These are phyloP conservation scores for Globisporangium cystogenes DNA, from an alignment of 352 stramenopile species.

Conservation along the genomic window DNA sequence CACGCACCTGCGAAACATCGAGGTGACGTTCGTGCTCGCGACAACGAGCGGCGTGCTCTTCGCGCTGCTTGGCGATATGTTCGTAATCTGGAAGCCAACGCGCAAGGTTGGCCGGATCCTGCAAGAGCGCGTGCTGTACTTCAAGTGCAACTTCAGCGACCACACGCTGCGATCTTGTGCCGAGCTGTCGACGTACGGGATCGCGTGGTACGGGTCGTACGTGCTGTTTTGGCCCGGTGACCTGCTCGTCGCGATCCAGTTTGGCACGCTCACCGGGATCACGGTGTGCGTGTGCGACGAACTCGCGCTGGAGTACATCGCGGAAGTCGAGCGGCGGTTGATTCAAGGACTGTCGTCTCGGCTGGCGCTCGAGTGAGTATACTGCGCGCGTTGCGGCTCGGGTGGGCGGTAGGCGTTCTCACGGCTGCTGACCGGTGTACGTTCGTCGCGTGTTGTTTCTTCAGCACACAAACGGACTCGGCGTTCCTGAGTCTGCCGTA, in stretches of 20 bases:
- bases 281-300: slow-evolving; percentile 64
- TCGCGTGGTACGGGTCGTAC: slow-evolving; percentile 64
- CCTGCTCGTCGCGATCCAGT: slow-evolving; percentile 67
- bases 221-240: slow-evolving; percentile 61
- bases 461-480: slow-evolving; percentile 56
- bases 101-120: slow-evolving; percentile 72
- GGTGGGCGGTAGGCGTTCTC: background rate
- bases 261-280: slow-evolving; percentile 71
- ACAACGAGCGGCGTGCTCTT: slow-evolving; percentile 76
- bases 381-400: background rate
- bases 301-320: slow-evolving; percentile 57
- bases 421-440: background rate
- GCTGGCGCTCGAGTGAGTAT: slow-evolving; percentile 35
- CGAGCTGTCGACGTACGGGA: slow-evolving; percentile 46
- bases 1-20: slow-evolving; percentile 72
- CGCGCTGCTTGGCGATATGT: slow-evolving; percentile 73
- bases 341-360: slow-evolving; percentile 40
- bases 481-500: slow-evolving; percentile 69
- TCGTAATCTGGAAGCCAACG: slow-evolving; percentile 82
- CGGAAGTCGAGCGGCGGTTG: slow-evolving; percentile 54
- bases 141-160: slow-evolving; percentile 48
- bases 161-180: slow-evolving; percentile 49
- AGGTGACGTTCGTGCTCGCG: slow-evolving; percentile 75
- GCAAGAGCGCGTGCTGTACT: slow-evolving; percentile 70
- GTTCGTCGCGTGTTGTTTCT: slow-evolving; percentile 1